Base-by-base conservation (phyloP, 306 rosid species). In the Dalbergia cochinchinensis region DNA sequence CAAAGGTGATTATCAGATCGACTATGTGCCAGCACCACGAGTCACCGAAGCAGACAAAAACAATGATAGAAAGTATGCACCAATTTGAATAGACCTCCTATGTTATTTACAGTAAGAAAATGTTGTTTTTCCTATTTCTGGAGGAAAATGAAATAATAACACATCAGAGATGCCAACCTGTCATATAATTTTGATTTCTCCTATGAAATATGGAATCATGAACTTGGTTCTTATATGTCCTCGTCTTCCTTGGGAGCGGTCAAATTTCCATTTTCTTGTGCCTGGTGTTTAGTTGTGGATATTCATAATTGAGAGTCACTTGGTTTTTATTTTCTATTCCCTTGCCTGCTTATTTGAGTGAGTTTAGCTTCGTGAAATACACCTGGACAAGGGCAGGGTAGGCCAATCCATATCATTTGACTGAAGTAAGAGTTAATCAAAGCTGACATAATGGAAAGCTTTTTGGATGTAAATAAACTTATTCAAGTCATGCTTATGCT, bases 31-130 rank as follows among this genome's bases (percentile, higher is more conserved):
- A 44, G 99, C 98, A 83, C 93, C 92, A 53, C 85, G 99, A 74
- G 70, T 91, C 83, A 93, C 98, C 11, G 99, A 91, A 86, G 98
- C 99, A 54, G 99, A 95, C 93, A 88, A 90, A 87, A 87, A 65
- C 47, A 93, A 91, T 71, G 98, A 95, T 77, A 83, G 42, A 88
- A 91, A 83, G 98, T 95, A 90, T 50, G 91, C 48, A 71, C 34
- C 76, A 39, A 65, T 73, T 22, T 62, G 35, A 7, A 72, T 78
- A 68, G 77, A 80, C 53, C 37, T 60, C 53, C 15, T 76, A 42
- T 61, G 69, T 59, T 20, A 54, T 83, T 63, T 70, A 5, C 65
- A 9, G 31, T 67, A 47, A 33, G 71, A 72, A 68, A 80, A 67
- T 16, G 26, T n/a, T 53, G 70, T 66, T 2, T 75, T 75, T 74